Percentiles rank a stretch among this genome's conserved stretches.
Evolutionary conservation across 1,139 yeast genomes (phyloP).

Genomic region (Suhomyces taliae): DNA sequence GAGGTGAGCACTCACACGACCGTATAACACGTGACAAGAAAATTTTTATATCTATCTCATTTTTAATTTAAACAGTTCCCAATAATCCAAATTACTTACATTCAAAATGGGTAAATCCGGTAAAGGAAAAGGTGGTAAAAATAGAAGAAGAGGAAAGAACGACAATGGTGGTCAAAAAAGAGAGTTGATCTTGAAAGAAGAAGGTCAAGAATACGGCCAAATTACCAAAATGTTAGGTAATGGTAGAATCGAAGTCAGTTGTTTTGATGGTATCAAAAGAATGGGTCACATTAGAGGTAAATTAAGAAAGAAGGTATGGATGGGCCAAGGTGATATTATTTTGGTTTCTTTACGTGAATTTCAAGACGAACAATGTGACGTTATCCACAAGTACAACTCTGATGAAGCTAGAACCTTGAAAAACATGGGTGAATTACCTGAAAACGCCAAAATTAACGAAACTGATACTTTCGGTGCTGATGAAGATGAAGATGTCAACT

Average conservation of each 20-base stretch:
- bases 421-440: constrained; percentile 95
- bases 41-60: background rate
- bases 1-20: background rate
- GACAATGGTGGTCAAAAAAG: constrained; percentile 90
- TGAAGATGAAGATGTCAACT: constrained; percentile 96
- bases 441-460: constrained; percentile 94
- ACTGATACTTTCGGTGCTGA: constrained; percentile 96
- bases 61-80: background rate
- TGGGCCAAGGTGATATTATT: constrained; percentile 97
- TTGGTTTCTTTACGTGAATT: constrained; percentile 95
- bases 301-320: constrained; percentile 99
- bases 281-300: constrained; percentile 99
- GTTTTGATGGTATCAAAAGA: constrained; percentile 92
- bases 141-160: constrained; percentile 99
- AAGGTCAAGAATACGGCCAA: constrained; percentile 98
- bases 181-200: constrained; percentile 88
- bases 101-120: constrained; percentile 50
- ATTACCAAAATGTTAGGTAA: constrained; percentile 98
- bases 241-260: constrained; percentile 92
- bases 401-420: constrained; percentile 98
- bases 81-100: background rate
- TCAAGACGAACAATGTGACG: constrained; percentile 98
- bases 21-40: background rate
- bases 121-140: constrained; percentile 69
- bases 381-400: constrained; percentile 92